Evolutionary conservation across 192 early-diverging fungal species (phyloP), one percentile per base, ranked within the genome.

Genomic region (Coemansia sp.): DNA sequence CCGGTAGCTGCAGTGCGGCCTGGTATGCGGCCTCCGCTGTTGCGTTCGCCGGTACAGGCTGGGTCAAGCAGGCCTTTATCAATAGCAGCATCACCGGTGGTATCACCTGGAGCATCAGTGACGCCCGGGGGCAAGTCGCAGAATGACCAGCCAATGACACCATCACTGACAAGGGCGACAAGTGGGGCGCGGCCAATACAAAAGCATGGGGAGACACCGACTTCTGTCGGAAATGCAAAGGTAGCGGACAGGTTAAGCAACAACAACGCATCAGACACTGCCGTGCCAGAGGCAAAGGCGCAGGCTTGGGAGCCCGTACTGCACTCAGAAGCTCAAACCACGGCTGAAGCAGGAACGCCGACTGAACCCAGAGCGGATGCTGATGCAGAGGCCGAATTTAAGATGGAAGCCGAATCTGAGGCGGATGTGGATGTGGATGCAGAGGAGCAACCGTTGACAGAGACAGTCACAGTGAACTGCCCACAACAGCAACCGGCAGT

Each of bases 361-460:
- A 24, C 21, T 21, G 62, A 64, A 31, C 6, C 52, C 14, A 54
- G 20, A 10, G 8, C 19, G 27, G 63, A 56, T 24, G 25, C n/a
- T 10, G 59, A 1, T 32, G 21, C 54, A n/a, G 27, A 23, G 24
- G 17, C 33, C 19, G 30, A 5, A 4, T 52, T 24, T n/a, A 29
- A 36, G 21, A 36, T 24, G 21, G 21, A 20, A 1, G 52, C 30
- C 32, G 70, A 60, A 17, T 14, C n/a, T 2, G 57, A 52, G 11
- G 27, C 51, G 10, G 68, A 54, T 25, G 17, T 58, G 1, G 51
- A 31, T 4, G 36, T 29, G 14, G 42, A 24, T 32, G 66, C 60
- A 22, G 74, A 82, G 24, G 73, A 67, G 42, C 72, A 53, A n/a
- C 61, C 63, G 19, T 50, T 72, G 57, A 80, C 78, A 7, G 80